phyloP scores from a whole-genome alignment of 163 green algal genomes.

The Prototheca stagnorum region DNA sequence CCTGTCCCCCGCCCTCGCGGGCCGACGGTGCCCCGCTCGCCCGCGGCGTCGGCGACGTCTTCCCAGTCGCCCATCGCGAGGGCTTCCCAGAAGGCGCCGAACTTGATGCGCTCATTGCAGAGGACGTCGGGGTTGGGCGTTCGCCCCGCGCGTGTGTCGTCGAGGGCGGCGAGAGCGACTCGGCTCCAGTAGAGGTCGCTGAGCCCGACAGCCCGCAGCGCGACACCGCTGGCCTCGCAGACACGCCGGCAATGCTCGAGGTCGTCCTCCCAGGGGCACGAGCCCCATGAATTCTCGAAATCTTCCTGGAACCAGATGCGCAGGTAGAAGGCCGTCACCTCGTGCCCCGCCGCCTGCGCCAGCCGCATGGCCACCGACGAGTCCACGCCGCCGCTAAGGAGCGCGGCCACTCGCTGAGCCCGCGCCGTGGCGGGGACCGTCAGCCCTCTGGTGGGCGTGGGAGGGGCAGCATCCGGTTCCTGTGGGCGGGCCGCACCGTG shows the following conservation, averaged over 20 bases:
- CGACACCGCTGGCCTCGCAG: constrained; percentile 44
- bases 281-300: constrained; percentile 86
- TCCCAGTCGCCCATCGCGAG: too few relatives aligned
- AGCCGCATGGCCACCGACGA: constrained; percentile 80
- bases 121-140: constrained; percentile 98
- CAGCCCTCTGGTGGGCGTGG: too few relatives aligned
- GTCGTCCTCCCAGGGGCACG: constrained; percentile 96
- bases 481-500: too few relatives aligned
- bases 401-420: constrained; percentile 63
- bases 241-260: constrained; percentile 58
- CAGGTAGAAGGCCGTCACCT: constrained; percentile 86
- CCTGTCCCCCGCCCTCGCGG: too few relatives aligned
- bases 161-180: constrained; percentile 69
- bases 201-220: constrained; percentile 62
- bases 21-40: too few relatives aligned
- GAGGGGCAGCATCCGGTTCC: too few relatives aligned
- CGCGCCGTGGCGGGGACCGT: too few relatives aligned
- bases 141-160: constrained; percentile 57
- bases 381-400: constrained; percentile 92
- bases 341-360: constrained; percentile 63
- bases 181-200: constrained; percentile 76
- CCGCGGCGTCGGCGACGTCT: too few relatives aligned
- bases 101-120: constrained; percentile 97
- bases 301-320: constrained; percentile 93
- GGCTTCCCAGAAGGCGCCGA: constrained; percentile 78